Percentiles rank a stretch among this genome's conserved stretches.
Evolutionary conservation across 2,329 filamentous ascomycete species (phyloP).

Genomic region (Penicillium griseofulvum): DNA sequence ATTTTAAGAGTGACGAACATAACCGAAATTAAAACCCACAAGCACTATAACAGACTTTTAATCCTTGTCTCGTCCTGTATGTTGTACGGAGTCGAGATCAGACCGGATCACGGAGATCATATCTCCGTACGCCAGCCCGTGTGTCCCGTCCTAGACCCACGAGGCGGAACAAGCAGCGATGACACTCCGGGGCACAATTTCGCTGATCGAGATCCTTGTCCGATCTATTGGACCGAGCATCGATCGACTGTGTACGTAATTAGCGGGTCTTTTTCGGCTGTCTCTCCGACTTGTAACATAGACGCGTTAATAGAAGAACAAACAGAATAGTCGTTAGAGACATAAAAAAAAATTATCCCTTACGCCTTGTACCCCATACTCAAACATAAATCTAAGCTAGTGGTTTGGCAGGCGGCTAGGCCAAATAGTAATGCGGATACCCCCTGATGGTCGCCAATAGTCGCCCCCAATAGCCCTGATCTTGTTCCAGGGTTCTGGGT

Average conservation of each 20-base stretch:
- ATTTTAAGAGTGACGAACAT: too few relatives aligned
- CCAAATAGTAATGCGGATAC: constrained; percentile 14
- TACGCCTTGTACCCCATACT: neutral
- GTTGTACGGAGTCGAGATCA: too few relatives aligned
- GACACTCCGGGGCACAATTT: constrained; percentile 10
- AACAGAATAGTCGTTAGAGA: neutral
- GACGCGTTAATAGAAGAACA: neutral
- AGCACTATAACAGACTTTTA: neutral
- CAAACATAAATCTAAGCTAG: constrained; percentile 12
- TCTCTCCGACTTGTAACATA: neutral
- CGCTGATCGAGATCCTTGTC: constrained; percentile 6
- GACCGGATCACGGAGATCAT: constrained; percentile 5
- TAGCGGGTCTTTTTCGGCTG: neutral
- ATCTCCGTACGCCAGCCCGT: too few relatives aligned
- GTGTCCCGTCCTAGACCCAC: constrained; percentile 17
- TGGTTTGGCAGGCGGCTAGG: constrained; percentile 19
- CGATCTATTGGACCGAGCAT: neutral
- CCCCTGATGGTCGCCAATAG: constrained; percentile 23
- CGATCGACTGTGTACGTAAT: constrained; percentile 1
- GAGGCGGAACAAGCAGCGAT: constrained; percentile 11
- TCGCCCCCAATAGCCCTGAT: constrained; percentile 11
- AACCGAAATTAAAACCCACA: neutral
- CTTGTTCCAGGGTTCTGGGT: constrained; percentile 13
- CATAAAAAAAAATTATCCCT: neutral
- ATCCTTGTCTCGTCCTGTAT: neutral